These are phyloP conservation scores for Gossypium davidsonii DNA, from an alignment of 441 rosid genomes.

Conservation along the genomic window DNA sequence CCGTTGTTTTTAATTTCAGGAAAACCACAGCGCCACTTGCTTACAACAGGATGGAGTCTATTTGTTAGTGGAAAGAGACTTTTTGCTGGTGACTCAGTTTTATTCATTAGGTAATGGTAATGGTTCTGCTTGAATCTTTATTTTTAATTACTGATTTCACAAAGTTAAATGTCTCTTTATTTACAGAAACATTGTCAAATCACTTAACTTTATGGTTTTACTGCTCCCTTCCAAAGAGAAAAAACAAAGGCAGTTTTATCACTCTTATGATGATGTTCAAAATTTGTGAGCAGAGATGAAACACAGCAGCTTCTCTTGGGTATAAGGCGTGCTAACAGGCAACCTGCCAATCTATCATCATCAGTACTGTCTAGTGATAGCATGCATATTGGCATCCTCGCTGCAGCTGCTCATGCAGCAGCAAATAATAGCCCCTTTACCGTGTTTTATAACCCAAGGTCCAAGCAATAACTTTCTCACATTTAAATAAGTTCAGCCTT, in stretches of 20 bases:
- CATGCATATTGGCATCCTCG: conserved; percentile 97
- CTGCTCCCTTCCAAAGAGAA: background rate
- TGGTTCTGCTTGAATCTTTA: conserved; percentile 7
- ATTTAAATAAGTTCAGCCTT: background rate
- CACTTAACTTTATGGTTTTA: conserved; percentile 8
- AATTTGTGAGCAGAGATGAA: conserved; percentile 62
- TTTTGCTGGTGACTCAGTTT: conserved; percentile 87
- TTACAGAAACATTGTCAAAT: background rate
- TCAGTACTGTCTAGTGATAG: conserved; percentile 95
- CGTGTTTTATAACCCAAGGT: conserved; percentile 90
- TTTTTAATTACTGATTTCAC: background rate
- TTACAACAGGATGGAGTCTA: conserved; percentile 94
- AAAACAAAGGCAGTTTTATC: conserved; percentile 7
- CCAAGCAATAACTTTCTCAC: background rate
- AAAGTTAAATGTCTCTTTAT: background rate
- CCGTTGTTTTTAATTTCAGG: conserved; percentile 37
- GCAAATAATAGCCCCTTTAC: conserved; percentile 90
- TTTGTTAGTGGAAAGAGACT: conserved; percentile 91
- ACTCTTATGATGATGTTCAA: conserved; percentile 7
- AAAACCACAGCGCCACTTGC: conserved; percentile 93
- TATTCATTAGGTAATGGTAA: conserved; percentile 70
- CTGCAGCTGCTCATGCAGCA: conserved; percentile 98
- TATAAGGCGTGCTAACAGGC: conserved; percentile 83
- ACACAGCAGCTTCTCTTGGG: conserved; percentile 84
- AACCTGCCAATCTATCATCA: conserved; percentile 76